Percentiles rank a stretch among this genome's conserved stretches.
Evolutionary conservation across 2,329 filamentous ascomycete genomes (phyloP).

Genomic region (Thermomyces lanuginosus): DNA sequence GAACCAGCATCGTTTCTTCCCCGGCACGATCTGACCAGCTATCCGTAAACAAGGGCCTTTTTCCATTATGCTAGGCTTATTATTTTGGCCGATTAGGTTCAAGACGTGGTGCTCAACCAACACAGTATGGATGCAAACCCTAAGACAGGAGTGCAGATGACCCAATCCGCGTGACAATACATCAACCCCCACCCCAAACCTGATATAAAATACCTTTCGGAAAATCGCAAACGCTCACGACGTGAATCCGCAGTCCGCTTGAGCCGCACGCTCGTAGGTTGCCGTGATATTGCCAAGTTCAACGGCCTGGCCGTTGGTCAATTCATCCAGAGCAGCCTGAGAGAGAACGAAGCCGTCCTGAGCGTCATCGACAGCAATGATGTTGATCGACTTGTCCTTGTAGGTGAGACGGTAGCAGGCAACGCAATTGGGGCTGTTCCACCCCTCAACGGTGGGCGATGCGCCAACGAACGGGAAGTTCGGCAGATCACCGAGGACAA

Average conservation of each 20-base stretch:
- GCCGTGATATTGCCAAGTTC: conserved; percentile 5
- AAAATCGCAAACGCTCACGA: too few species aligned
- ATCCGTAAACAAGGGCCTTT: too few species aligned
- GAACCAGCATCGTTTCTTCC: conserved; percentile 9
- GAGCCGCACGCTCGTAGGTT: conserved; percentile 3
- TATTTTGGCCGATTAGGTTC: too few species aligned
- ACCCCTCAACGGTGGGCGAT: conserved; percentile 4
- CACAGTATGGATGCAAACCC: too few species aligned
- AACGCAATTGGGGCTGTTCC: conserved; percentile 5
- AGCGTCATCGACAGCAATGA: conserved; percentile 5
- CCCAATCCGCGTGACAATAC: too few species aligned
- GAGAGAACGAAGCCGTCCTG: conserved; percentile 13
- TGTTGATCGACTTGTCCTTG: conserved; percentile 10
- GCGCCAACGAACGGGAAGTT: conserved; percentile 9
- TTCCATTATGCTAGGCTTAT: too few species aligned
- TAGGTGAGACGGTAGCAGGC: conserved; percentile 6
- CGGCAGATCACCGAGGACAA: conserved; percentile 4
- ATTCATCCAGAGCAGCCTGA: conserved; percentile 3
- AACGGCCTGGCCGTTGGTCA: conserved; percentile 4
- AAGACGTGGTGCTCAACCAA: too few species aligned
- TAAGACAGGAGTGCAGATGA: too few species aligned
- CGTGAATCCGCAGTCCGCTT: conserved; percentile 4
- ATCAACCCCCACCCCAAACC: too few species aligned
- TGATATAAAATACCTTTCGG: too few species aligned
- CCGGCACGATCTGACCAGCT: conserved; percentile 2